phyloP scores from a whole-genome alignment of 441 rosid genomes.

The Gossypium schwendimanii region DNA sequence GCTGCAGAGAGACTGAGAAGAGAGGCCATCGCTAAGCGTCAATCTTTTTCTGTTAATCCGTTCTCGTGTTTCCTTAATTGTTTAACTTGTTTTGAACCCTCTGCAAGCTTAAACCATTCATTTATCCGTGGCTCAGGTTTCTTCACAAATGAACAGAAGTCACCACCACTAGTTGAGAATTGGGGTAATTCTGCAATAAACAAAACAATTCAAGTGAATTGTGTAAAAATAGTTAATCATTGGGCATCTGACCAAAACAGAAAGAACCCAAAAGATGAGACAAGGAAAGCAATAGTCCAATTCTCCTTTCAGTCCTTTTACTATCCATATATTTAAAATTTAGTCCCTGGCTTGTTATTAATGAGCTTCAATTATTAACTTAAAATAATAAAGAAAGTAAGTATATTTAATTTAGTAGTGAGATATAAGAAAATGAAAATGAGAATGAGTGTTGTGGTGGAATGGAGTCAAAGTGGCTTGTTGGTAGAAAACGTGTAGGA shows the following conservation, averaged over 20 bases:
- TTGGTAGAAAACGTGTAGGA: not conserved
- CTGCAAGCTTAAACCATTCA: not conserved
- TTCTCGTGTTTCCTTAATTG: not conserved
- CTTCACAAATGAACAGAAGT: not conserved
- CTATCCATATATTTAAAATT: no score
- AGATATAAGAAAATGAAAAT: no score
- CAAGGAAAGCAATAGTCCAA: no score
- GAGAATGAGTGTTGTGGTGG: not conserved
- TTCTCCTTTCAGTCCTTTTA: no score
- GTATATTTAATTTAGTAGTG: no score
- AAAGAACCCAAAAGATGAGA: not conserved
- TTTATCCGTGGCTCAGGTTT: conserved; percentile 4
- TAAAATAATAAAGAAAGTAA: no score
- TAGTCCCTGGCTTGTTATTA: no score
- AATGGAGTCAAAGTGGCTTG: not conserved
- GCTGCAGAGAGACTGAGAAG: conserved; percentile 36
- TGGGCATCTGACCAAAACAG: not conserved
- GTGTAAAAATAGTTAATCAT: not conserved
- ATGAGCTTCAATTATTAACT: no score
- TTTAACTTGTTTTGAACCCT: not conserved
- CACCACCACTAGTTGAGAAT: not conserved
- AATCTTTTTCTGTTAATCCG: not conserved
- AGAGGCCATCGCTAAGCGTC: conserved; percentile 42
- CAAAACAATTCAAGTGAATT: not conserved
- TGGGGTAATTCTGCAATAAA: not conserved